Conservation (phyloP, 2,329 filamentous ascomycete genomes). For the Talaromyces sp. region DNA sequence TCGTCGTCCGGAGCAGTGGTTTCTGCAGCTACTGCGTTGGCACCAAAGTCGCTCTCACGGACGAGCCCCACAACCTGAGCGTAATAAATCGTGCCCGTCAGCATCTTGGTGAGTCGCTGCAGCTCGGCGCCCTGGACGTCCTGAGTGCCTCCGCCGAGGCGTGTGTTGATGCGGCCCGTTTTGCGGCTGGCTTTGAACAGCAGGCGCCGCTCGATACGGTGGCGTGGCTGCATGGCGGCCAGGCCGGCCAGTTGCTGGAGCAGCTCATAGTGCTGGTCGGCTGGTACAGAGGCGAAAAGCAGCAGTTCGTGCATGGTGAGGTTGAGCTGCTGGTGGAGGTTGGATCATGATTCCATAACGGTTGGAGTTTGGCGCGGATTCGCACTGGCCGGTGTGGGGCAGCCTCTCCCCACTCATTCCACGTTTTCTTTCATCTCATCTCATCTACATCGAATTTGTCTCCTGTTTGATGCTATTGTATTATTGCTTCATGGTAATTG, state of each 20-base stretch:
- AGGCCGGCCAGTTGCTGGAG: constrained; percentile 58
- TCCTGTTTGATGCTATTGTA: not conserved
- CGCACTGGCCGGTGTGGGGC: not conserved
- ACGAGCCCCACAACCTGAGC: constrained; percentile 47
- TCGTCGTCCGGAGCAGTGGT: not conserved
- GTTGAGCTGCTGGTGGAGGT: not conserved
- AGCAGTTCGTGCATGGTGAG: constrained; percentile 56
- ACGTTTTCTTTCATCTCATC: not conserved
- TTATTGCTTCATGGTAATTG: not conserved
- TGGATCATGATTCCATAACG: not conserved
- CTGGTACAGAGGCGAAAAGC: constrained; percentile 55
- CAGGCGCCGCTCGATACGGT: constrained; percentile 50
- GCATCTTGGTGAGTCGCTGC: constrained; percentile 42
- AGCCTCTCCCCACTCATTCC: not conserved
- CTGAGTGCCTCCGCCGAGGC: constrained; percentile 37
- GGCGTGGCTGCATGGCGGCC: constrained; percentile 56
- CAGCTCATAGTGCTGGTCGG: constrained; percentile 54
- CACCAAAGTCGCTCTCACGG: constrained; percentile 31
- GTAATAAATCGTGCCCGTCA: constrained; percentile 50
- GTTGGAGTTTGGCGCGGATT: not conserved
- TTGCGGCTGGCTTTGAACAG: constrained; percentile 53
- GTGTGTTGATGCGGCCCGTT: constrained; percentile 34
- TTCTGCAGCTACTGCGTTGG: constrained; percentile 21
- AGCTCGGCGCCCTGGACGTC: constrained; percentile 39
- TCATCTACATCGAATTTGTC: not conserved